Base-by-base conservation (phyloP, 768 basidiomycete species). In the Suillus spraguei region DNA sequence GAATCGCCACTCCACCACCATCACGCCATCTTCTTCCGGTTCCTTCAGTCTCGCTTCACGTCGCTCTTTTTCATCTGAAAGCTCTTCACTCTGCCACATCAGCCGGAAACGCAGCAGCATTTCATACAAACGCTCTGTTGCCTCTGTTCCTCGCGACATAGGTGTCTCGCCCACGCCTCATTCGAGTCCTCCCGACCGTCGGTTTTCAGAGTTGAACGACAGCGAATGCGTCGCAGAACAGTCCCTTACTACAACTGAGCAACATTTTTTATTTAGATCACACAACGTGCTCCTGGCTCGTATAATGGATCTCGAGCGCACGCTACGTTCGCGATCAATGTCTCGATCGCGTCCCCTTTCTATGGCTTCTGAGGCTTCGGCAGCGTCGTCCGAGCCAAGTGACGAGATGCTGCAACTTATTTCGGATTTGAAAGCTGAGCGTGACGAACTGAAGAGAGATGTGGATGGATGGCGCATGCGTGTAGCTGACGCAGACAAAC, bases 401-500 rank as follows among this genome's bases (percentile, higher is more conserved):
- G 91, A 94, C 68, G 94, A 94, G 77, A 88, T 94, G 85, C 77
- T 93, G 46, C 82, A 83, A 67, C 81, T 91, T 42, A 80, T 94
- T 60, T 81, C 88, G 4, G 92, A 93, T 71, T 82, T 94, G 69
- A 94, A 95, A 73, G 83, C 88, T 14, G 95, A 98, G 76, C 82
- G 96, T 36, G 96, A 99, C 69, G 90, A 94, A 63, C 80, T 98
- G 59, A 90, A 89, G 73, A 86, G 87, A 59, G 95, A 98, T 74
- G 88, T 95, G 0, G 90, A 94, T 67, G 91, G 90, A 0, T 97
- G 95, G 94, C 83, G 91, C 65, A 82, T 77, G 39, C 83, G 95
- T 28, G 91, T 95, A 54, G 80, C 80, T 16, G 89, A 91, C 70
- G 81, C 93, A 68, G 92, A 97, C 68, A 87, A 85, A 61, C 88